A percentile compares a stretch with the other conserved stretches of the same genome.
Evolutionary conservation across 306 rosid genomes (phyloP).

Genomic region (Canavalia ensiformis): DNA sequence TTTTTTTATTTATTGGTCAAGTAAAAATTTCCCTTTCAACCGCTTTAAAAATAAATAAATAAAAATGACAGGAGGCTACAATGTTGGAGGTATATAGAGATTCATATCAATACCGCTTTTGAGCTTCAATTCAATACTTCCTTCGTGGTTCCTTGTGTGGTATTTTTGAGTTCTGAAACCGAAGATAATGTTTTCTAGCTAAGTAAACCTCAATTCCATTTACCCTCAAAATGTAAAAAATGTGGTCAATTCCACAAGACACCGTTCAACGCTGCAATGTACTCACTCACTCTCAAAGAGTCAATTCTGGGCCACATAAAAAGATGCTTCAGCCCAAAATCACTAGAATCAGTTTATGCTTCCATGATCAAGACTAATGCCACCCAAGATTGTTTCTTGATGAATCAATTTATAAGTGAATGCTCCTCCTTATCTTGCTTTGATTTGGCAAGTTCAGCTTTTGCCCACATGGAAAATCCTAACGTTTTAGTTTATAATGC

Average conservation of each 20-base stretch:
- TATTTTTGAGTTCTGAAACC: no score
- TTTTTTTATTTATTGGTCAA: no score
- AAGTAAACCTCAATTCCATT: no score
- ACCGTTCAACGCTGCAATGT: conserved; percentile 21
- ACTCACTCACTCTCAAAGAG: conserved; percentile 45
- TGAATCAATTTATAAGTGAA: conserved; percentile 59
- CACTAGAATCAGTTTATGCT: conserved; percentile 66
- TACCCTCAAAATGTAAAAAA: no score
- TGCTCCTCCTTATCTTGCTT: conserved; percentile 38
- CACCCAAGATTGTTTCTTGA: conserved; percentile 60
- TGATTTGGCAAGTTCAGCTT: conserved; percentile 57
- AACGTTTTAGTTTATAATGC: conserved; percentile 75
- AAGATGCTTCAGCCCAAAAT: conserved; percentile 48
- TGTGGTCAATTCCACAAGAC: not conserved
- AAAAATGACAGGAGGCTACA: no score
- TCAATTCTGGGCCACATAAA: conserved; percentile 53
- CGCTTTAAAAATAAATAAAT: no score
- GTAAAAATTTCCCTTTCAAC: no score
- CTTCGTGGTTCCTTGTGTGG: no score
- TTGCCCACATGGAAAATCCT: conserved; percentile 61
- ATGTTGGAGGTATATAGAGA: no score
- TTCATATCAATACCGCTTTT: no score
- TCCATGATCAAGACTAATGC: conserved; percentile 66
- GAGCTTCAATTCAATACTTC: no score
- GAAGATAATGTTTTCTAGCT: no score